Conservation (phyloP, 352 stramenopile genomes). For the Globisporangium spiculum region DNA sequence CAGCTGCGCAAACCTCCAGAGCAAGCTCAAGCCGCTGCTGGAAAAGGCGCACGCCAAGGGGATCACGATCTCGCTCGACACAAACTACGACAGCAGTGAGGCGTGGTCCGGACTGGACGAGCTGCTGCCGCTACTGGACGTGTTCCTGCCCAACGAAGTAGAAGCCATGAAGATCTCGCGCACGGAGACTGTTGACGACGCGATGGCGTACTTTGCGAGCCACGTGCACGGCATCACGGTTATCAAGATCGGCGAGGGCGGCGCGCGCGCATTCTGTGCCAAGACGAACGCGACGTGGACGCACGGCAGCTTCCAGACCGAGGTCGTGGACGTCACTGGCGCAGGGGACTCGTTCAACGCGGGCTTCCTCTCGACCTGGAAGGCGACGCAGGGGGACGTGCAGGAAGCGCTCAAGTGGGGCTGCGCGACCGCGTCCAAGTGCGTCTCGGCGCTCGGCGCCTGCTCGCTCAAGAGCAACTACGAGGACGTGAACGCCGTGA, state of each 20-base stretch:
- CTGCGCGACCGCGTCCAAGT: conserved; percentile 62
- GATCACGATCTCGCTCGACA: conserved; percentile 79
- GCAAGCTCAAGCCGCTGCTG: conserved; percentile 56
- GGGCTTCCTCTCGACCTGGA: conserved; percentile 73
- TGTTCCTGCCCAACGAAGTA: conserved; percentile 84
- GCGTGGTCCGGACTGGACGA: conserved; percentile 58
- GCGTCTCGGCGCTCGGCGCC: conserved; percentile 51
- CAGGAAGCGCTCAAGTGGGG: conserved; percentile 56
- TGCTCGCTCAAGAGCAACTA: conserved; percentile 44
- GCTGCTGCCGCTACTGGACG: conserved; percentile 65
- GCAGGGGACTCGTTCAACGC: conserved; percentile 87
- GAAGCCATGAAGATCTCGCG: conserved; percentile 70
- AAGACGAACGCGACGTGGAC: conserved; percentile 39
- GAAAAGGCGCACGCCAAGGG: conserved; percentile 52
- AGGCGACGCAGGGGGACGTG: conserved; percentile 45
- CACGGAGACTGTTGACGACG: conserved; percentile 43
- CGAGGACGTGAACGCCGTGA: conserved; percentile 41
- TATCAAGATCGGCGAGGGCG: conserved; percentile 67
- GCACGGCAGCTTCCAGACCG: conserved; percentile 47
- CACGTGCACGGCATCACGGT: conserved; percentile 50
- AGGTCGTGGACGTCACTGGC: conserved; percentile 78
- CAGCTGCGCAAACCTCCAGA: conserved; percentile 60
- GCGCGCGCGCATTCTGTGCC: conserved; percentile 47
- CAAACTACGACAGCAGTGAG: conserved; percentile 80
- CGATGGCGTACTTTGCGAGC: conserved; percentile 46